Percentiles rank a stretch among this genome's conserved stretches.
phyloP scores from a whole-genome alignment of 2,329 filamentous ascomycete species.

The Thelonectria rubi region DNA sequence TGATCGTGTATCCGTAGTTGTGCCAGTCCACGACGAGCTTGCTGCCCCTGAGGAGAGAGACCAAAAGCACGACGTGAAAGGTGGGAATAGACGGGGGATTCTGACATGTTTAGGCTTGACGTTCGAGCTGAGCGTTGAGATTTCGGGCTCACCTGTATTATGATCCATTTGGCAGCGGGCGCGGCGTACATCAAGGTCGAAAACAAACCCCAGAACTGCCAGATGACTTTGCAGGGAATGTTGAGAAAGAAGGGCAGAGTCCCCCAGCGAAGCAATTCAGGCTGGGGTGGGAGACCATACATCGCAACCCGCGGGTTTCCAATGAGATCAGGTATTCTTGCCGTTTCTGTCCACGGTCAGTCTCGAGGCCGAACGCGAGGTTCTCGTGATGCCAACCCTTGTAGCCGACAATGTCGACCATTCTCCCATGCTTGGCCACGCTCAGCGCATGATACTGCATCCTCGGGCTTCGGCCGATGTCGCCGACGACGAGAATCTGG shows the following conservation, averaged over 20 bases:
- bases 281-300: slow-evolving; percentile 74
- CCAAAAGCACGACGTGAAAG: slow-evolving; percentile 76
- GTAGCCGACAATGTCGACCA: slow-evolving; percentile 89
- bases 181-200: slow-evolving; percentile 77
- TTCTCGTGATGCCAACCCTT: slow-evolving; percentile 62
- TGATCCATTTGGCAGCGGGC: slow-evolving; percentile 81
- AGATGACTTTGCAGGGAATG: slow-evolving; percentile 85
- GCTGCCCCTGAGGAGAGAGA: slow-evolving; percentile 81
- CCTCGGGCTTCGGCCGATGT: slow-evolving; percentile 93
- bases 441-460: slow-evolving; percentile 99
- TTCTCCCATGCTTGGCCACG: slow-evolving; percentile 81
- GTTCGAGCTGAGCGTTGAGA: not conserved
- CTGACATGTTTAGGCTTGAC: slow-evolving; percentile 52
- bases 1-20: slow-evolving; percentile 96
- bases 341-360: slow-evolving; percentile 68
- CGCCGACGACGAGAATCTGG: slow-evolving; percentile 90
- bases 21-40: slow-evolving; percentile 95
- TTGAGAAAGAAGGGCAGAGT: slow-evolving; percentile 79
- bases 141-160: slow-evolving; percentile 71
- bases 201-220: slow-evolving; percentile 80
- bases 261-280: slow-evolving; percentile 71
- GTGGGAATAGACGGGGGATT: slow-evolving; percentile 97
- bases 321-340: slow-evolving; percentile 80
- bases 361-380: not conserved
- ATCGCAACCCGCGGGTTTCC: slow-evolving; percentile 75